Percentiles rank a stretch among this genome's conserved stretches.
phyloP scores from a whole-genome alignment of 805 yeast genomes.

The Wickerhamiella slavikovae region DNA sequence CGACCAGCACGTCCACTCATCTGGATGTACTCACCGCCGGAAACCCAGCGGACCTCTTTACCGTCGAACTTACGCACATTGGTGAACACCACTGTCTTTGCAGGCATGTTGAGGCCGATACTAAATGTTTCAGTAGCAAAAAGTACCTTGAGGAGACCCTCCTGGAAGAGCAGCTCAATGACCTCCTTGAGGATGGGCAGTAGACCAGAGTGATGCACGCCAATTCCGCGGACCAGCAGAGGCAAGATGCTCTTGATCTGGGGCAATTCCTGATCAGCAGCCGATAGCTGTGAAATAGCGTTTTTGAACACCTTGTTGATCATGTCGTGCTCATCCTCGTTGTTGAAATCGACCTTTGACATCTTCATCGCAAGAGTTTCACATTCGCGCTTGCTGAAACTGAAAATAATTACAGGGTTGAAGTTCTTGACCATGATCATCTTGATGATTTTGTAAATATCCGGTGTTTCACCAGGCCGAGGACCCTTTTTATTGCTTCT shows the following conservation, averaged over 20 bases:
- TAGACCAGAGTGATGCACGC: constrained; percentile 94
- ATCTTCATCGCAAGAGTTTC: constrained; percentile 84
- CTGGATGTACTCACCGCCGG: constrained; percentile 98
- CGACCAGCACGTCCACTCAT: constrained; percentile 99
- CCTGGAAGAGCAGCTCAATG: constrained; percentile 90
- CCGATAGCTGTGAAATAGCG: constrained; percentile 76
- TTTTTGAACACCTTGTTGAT: constrained; percentile 75
- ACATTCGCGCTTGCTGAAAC: constrained; percentile 95
- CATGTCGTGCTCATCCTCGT: constrained; percentile 83
- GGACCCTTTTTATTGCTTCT: constrained; percentile 77
- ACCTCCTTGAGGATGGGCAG: constrained; percentile 86
- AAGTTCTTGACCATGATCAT: constrained; percentile 95
- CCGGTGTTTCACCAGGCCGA: constrained; percentile 71
- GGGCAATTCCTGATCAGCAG: constrained; percentile 77
- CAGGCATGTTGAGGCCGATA: constrained; percentile 98
- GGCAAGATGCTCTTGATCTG: constrained; percentile 88
- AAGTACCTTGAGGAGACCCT: constrained; percentile 80
- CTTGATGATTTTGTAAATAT: constrained; percentile 87
- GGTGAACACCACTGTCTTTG: constrained; percentile 94
- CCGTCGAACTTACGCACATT: constrained; percentile 98
- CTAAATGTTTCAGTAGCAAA: constrained; percentile 98
- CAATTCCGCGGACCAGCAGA: constrained; percentile 80
- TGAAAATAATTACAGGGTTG: constrained; percentile 95
- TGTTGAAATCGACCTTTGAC: constrained; percentile 88
- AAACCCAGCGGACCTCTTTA: constrained; percentile 91